Base-by-base conservation (phyloP, 441 rosid genomes). In the Dalechampia spathulata region DNA sequence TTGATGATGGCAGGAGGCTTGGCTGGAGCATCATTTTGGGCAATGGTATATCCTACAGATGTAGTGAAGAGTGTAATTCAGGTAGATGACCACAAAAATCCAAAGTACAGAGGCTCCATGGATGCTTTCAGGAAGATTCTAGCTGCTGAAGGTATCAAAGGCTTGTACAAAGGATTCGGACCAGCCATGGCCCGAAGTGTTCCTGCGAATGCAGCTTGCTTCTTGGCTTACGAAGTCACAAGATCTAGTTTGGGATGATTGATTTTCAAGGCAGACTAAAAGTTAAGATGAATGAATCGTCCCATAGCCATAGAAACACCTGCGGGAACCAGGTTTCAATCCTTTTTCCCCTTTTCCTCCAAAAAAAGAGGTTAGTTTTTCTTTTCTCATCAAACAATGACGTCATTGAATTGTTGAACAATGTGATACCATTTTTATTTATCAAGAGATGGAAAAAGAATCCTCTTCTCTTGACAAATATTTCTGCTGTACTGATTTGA, bases 171-270 rank as follows among this genome's bases (percentile, higher is more conserved):
- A 71, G 99, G 99, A 26, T 92, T 92, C 16, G 80, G 92, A 44
- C 95, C 97, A 13, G 96, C 99, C 39, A 86, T 92, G 99, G 90
- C 75, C 16, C 78, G 96, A 58, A 92, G 97, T 61, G 75, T 92
- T 49, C 96, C 96, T 20, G 99, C 99, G 15, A 89, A 89, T 75
- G 97, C 97, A 36, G 99, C 95, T 11, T 89, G 96, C 56, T 88
- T 92, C 91, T 75, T 88, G 82, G 98, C 86, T 10, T 83, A 80
- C 52, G 96, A 92, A 66, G 71, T 92, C 66, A 79, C 86, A 17
- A 84, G 83, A 60, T 78, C 98, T n/a, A 82, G 90, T 75, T 75
- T 92, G 73, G 89, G 89, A 1, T 89, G 72, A 78, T 65, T 49
- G 16, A 46, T 58, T 42, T 20, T 1, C 46, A 7, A 6, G 48